Evolutionary conservation across 768 basidiomycete genomes (phyloP), one percentile per base, ranked within the genome.

Genomic region (Postia placenta): DNA sequence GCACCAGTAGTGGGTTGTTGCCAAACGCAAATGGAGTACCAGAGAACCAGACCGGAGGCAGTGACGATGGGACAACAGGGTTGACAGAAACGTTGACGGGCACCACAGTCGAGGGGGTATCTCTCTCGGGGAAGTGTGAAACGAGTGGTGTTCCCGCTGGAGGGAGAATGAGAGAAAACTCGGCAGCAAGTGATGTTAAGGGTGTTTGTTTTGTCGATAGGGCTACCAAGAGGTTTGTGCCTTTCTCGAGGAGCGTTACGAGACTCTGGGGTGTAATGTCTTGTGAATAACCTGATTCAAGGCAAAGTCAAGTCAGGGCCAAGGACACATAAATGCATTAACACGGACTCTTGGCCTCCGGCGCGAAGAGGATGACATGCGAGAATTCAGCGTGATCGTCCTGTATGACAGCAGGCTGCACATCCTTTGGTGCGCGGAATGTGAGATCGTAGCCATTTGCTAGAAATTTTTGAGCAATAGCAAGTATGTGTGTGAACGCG

Each of bases 141-240:
- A 95, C 62, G 42, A 96, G 77, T 2, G 85, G 84, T 0, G 85
- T 85, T 1, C 84, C 84, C 1, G 92, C 87, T 4, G 92, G 90
- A 15, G 89, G 87, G 22, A 91, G 84, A 45, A 92, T 79, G 48
- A 98, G 75, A 30, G 87, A 88, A 73, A 98, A 98, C 71, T 99
- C 96, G 42, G 90, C 66, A 0, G 92, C 90, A 47, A 95, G 78
- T 11, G 86, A 79, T 11, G 81, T 74, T 9, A 94, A 70, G 36
- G 87, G 72, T 2, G 83, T 83, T 67, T 86, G 78, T 69, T 79
- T 84, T 57, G 85, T 71, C 1, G 89, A 86, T 51, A 95, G 78
- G 2, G 85, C 80, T 56, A 96, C 69, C 55, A 99, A 78, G 48
- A 98, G 71, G 71, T 97, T 96, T 48, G 87, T 83, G 52, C 80